Evolutionary conservation across 495 filamentous ascomycete species (phyloP).

Genomic region (Aspergillus bertholletiae): DNA sequence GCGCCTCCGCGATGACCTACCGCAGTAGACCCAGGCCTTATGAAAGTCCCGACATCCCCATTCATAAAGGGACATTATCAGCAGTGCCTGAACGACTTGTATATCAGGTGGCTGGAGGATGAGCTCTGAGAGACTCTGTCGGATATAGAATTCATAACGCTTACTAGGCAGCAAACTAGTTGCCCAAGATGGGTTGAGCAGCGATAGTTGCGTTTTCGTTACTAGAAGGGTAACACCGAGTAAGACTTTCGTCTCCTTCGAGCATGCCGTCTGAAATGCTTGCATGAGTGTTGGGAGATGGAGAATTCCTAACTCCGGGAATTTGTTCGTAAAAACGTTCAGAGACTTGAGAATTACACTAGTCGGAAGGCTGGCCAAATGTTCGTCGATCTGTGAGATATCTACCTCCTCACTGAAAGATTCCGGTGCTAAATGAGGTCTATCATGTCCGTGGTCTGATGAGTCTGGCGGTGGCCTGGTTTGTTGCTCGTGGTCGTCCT

Average conservation of each 20-base stretch:
- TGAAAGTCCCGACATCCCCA: conserved; percentile 22
- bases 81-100: conserved; percentile 16
- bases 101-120: conserved; percentile 13
- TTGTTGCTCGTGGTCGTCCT: no score
- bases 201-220: neutral
- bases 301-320: conserved; percentile 17
- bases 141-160: conserved; percentile 5
- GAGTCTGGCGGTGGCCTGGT: no score
- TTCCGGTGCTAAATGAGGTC: no score
- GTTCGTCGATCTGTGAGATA: conserved; percentile 1
- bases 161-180: neutral
- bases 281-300: conserved; percentile 11
- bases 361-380: conserved; percentile 1
- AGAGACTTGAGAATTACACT: conserved; percentile 13
- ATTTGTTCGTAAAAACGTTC: conserved; percentile 19
- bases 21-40: conserved; percentile 23
- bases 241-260: neutral
- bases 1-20: conserved; percentile 1
- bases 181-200: neutral
- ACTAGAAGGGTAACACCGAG: neutral
- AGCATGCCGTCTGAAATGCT: conserved; percentile 8
- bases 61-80: conserved; percentile 19
- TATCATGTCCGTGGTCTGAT: no score
- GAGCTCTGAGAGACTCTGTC: conserved; percentile 11
- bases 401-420: neutral